phyloP scores from a whole-genome alignment of 1,139 yeast genomes.

The Blastobotrys indianensis region DNA sequence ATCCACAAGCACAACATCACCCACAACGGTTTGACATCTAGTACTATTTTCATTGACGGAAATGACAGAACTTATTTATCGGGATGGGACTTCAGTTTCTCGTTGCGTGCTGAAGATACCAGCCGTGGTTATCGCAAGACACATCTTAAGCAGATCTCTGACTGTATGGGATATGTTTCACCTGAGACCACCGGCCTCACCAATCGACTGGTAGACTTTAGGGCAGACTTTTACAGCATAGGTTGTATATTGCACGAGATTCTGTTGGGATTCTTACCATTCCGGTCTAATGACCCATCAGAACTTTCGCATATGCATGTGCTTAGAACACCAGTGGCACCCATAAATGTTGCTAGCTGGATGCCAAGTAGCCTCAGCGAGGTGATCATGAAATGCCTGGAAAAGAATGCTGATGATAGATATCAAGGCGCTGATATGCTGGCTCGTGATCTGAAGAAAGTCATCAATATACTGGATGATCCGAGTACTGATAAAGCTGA shows the following conservation, averaged over 20 bases:
- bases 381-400: slow-evolving; percentile 42
- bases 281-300: slow-evolving; percentile 40
- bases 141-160: slow-evolving; percentile 32
- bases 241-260: slow-evolving; percentile 50
- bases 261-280: slow-evolving; percentile 44
- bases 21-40: slow-evolving; percentile 46
- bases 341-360: slow-evolving; percentile 37
- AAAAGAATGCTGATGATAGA: slow-evolving; percentile 42
- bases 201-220: slow-evolving; percentile 41
- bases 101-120: slow-evolving; percentile 43
- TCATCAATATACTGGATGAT: slow-evolving; percentile 21
- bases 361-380: slow-evolving; percentile 38
- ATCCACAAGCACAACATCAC: slow-evolving; percentile 45
- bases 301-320: slow-evolving; percentile 42
- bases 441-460: slow-evolving; percentile 37
- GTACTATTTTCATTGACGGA: slow-evolving; percentile 36
- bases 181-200: slow-evolving; percentile 48
- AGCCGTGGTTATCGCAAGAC: slow-evolving; percentile 30
- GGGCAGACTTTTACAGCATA: slow-evolving; percentile 48
- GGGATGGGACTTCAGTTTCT: slow-evolving; percentile 50
- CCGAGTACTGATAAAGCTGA: slow-evolving; percentile 18
- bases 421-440: slow-evolving; percentile 39
- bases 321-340: slow-evolving; percentile 41
- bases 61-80: slow-evolving; percentile 38
- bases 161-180: slow-evolving; percentile 45